These are phyloP conservation scores for Nothophaeocryptopus gaeumannii DNA, from an alignment of 2,329 filamentous ascomycete genomes.

Conservation along the genomic window DNA sequence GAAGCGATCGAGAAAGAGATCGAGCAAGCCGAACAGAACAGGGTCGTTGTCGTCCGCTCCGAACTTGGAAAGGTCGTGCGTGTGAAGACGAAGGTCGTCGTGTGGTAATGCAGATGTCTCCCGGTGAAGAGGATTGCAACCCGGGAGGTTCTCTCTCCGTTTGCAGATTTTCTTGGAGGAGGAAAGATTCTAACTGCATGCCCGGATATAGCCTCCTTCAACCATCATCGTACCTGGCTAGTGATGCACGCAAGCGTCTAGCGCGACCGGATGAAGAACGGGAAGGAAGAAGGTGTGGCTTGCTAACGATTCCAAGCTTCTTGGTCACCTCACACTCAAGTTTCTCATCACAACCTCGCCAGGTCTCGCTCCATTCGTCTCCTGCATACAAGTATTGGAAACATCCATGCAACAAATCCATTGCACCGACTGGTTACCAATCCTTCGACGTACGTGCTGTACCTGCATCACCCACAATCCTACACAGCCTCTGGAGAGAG, in stretches of 20 bases:
- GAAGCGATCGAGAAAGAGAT: too few species aligned
- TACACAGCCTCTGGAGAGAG: too few species aligned
- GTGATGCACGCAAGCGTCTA: conserved; percentile 7
- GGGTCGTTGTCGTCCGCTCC: too few species aligned
- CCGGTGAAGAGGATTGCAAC: not conserved
- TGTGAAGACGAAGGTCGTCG: not conserved
- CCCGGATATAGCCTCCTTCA: conserved; percentile 6
- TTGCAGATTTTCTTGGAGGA: not conserved
- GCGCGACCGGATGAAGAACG: conserved; percentile 1
- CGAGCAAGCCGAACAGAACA: not conserved
- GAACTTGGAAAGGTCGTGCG: too few species aligned
- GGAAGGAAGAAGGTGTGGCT: conserved; percentile 4
- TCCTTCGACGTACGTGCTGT: too few species aligned
- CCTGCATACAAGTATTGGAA: too few species aligned
- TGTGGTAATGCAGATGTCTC: conserved; percentile 1
- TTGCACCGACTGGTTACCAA: too few species aligned
- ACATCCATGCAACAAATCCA: too few species aligned
- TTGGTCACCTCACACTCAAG: too few species aligned
- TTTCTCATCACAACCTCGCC: too few species aligned
- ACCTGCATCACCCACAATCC: too few species aligned
- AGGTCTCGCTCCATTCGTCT: too few species aligned
- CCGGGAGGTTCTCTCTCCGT: not conserved
- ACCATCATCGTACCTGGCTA: conserved; percentile 4
- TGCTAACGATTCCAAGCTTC: not conserved
- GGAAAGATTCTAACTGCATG: not conserved